These are phyloP conservation scores for Aspergillus sp. DNA, from an alignment of 2,329 filamentous ascomycete species.

Conservation along the genomic window DNA sequence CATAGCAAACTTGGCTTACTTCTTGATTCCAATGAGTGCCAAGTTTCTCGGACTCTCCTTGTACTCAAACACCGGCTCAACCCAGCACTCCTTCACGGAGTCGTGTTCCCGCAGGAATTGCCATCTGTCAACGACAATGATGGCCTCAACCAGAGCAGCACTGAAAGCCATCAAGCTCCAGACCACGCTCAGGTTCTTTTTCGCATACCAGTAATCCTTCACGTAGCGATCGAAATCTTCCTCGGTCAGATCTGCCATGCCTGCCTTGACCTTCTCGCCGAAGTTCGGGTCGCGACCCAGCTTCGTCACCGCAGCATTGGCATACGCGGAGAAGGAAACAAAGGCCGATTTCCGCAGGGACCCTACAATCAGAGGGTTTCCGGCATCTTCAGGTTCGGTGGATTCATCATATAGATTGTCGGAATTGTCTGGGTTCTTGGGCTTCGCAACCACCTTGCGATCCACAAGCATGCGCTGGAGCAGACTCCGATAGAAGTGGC, in stretches of 20 bases:
- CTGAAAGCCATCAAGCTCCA: conserved; percentile 98
- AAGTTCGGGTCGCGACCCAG: conserved; percentile 63
- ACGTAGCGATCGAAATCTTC: conserved; percentile 75
- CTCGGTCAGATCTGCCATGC: conserved; percentile 70
- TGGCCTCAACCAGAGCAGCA: conserved; percentile 81
- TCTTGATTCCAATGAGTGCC: conserved; percentile 89
- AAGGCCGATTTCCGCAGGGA: conserved; percentile 81
- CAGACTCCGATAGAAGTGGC: conserved; percentile 89
- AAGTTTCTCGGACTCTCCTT: conserved; percentile 81
- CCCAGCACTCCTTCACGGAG: conserved; percentile 76
- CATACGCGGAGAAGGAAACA: conserved; percentile 71
- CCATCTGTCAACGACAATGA: conserved; percentile 91
- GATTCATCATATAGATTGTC: conserved; percentile 32
- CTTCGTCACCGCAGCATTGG: conserved; percentile 78
- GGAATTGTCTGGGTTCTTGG: conserved; percentile 36
- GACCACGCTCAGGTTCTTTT: conserved; percentile 79
- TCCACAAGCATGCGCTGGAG: conserved; percentile 93
- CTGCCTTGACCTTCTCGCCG: conserved; percentile 63
- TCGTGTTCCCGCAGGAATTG: conserved; percentile 80
- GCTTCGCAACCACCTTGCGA: conserved; percentile 69
- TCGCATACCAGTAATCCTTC: conserved; percentile 61
- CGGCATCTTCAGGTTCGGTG: conserved; percentile 40
- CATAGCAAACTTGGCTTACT: conserved; percentile 32
- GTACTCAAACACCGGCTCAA: conserved; percentile 92
- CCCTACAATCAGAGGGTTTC: conserved; percentile 83